Evolutionary conservation across 495 filamentous ascomycete species (phyloP), one percentile per base, ranked within the genome.

Genomic region (Penicillium paradoxum): DNA sequence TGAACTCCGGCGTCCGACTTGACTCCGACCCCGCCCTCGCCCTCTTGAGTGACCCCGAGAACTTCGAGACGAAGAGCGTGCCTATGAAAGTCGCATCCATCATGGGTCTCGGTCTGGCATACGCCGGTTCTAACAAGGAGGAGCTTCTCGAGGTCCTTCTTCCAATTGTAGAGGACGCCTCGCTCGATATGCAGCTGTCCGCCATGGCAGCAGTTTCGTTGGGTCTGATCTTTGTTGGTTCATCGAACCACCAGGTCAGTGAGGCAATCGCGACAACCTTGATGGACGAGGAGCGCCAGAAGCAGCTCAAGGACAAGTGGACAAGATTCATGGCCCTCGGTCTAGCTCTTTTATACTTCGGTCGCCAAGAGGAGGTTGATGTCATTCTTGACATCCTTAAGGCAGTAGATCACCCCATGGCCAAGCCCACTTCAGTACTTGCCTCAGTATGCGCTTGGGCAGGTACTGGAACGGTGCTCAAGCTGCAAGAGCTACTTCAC

Each of bases 361-460:
- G 95, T 33, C 84, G 89, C 41, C 95, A 99, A 67, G 93, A 99
- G 66, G 91, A 97, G 68, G 93, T 96, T 14, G 93, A 99, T 64
- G 91, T 96, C 24, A 86, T 96, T 46, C 71, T 96, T 17, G 93
- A 97, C 69, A 95, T 92, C 0, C 79, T 99, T 27, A 97, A 97
- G 73, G 93, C 87, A 8, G 89, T 96, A 42, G 89, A 96, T 43
- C 91, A 97, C 60, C 91, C 93, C 24, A 95, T 96, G 85, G 87
- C 87, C 17, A 90, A 91, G 71, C 86, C 91, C 10, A 92, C 91
- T 7, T 81, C 86, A 3, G 89, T 97, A 5, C 83, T 99, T 41
- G 90, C 90, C 15, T 91, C 95, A 51, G 93, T 96, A 40, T 97
- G 95, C 61, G 92, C 93, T 24, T 99, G 91, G 88, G 95, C 93